These are phyloP conservation scores for Pythium scleroteichum DNA, from an alignment of 352 stramenopile species.

Conservation along the genomic window DNA sequence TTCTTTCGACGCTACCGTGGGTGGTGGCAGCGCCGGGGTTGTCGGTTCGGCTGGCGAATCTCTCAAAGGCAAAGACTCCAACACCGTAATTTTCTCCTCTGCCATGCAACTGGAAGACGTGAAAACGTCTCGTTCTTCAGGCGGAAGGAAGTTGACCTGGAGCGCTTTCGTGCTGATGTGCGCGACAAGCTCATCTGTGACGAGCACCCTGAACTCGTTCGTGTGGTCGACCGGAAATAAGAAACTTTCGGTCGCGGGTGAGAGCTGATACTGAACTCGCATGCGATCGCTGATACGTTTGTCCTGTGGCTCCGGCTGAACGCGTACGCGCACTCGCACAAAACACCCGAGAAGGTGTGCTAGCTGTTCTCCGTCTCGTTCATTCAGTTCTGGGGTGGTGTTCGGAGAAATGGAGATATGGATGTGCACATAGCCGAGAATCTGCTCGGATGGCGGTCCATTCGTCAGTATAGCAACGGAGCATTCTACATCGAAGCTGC, in stretches of 20 bases:
- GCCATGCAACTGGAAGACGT: background rate
- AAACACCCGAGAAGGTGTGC: conserved; percentile 48
- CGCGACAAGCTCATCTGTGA: conserved; percentile 53
- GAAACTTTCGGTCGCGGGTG: conserved; percentile 51
- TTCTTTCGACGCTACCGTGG: background rate
- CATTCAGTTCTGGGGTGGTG: background rate
- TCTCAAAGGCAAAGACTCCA: background rate
- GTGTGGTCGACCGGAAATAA: conserved; percentile 53
- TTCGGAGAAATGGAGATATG: conserved; percentile 37
- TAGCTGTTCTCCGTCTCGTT: conserved; percentile 29
- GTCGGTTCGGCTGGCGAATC: background rate
- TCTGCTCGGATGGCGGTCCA: background rate
- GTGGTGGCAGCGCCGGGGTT: background rate
- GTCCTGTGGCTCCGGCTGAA: conserved; percentile 31
- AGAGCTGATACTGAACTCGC: conserved; percentile 61
- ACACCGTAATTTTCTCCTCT: background rate
- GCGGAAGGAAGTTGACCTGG: conserved; percentile 46
- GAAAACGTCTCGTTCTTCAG: background rate
- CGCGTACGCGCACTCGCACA: conserved; percentile 47
- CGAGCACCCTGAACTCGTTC: conserved; percentile 54
- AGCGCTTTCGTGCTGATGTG: conserved; percentile 41
- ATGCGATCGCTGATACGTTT: background rate
- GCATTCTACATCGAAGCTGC: conserved; percentile 55
- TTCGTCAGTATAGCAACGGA: conserved; percentile 32
- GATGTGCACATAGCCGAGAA: conserved; percentile 41